phyloP scores from a whole-genome alignment of 23 red algal genomes.

The Agarophyton chilense region DNA sequence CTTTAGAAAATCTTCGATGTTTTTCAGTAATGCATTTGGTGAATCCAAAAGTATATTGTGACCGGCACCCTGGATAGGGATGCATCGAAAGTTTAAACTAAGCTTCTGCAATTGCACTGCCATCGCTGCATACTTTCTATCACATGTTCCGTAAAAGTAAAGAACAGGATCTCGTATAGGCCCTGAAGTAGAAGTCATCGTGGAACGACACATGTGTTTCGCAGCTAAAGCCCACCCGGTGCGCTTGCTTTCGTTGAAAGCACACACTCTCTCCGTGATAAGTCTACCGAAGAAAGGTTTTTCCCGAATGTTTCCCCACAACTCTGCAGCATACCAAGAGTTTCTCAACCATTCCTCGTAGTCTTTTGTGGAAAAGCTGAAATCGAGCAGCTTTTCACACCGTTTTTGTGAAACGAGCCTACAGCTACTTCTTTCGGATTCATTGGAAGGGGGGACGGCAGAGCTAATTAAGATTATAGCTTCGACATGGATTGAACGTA shows the following conservation, averaged over 20 bases:
- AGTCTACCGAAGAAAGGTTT: conserved; percentile 3
- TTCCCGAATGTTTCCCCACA: conserved; percentile 33
- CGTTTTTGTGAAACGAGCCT: background rate
- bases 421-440: background rate
- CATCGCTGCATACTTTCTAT: conserved; percentile 43
- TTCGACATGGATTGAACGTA: background rate
- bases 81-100: background rate
- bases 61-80: conserved; percentile 17
- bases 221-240: background rate
- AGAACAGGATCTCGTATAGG: background rate
- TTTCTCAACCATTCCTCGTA: conserved; percentile 3
- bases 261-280: background rate
- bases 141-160: conserved; percentile 36
- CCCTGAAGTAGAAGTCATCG: conserved; percentile 10
- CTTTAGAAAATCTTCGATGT: background rate
- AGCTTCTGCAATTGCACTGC: background rate
- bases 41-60: conserved; percentile 49
- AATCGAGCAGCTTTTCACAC: background rate
- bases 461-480: conserved; percentile 46
- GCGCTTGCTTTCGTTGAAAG: background rate
- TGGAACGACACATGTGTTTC: background rate
- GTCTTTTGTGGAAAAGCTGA: background rate
- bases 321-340: conserved; percentile 19
- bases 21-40: background rate
- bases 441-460: background rate